phyloP scores from a whole-genome alignment of 169 alveolate genomes.

The Hammondia hammondi region DNA sequence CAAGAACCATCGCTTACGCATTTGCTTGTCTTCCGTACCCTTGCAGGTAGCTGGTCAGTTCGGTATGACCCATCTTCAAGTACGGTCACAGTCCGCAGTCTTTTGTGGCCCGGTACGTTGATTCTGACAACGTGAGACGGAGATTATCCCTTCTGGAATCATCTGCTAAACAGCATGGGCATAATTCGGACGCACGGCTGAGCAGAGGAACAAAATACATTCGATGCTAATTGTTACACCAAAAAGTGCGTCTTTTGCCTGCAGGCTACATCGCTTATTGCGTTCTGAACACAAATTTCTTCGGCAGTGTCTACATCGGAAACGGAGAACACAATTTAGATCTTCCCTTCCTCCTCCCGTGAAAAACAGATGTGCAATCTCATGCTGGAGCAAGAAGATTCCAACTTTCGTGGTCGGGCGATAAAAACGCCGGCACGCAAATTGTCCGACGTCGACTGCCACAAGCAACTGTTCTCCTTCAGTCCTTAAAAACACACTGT shows the following conservation, averaged over 20 bases:
- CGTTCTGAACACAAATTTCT: conserved; percentile 33
- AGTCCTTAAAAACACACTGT: too few relatives aligned
- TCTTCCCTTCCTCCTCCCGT: conserved; percentile 54
- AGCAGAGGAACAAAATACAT: too few relatives aligned
- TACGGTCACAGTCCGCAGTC: conserved; percentile 60
- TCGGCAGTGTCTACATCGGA: conserved; percentile 61
- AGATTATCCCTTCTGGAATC: too few relatives aligned
- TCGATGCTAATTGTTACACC: too few relatives aligned
- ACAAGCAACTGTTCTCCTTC: too few relatives aligned
- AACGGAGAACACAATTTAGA: conserved; percentile 56
- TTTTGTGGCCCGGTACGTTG: conserved; percentile 62
- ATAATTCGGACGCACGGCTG: too few relatives aligned
- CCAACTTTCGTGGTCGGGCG: too few relatives aligned
- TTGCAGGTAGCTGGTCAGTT: conserved; percentile 62
- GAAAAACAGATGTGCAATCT: neutral
- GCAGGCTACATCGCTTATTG: conserved; percentile 60
- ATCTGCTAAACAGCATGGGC: too few relatives aligned
- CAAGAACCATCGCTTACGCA: neutral
- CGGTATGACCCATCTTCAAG: conserved; percentile 56
- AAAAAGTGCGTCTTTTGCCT: neutral
- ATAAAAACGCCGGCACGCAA: too few relatives aligned
- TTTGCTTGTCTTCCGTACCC: neutral
- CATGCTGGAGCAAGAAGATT: too few relatives aligned
- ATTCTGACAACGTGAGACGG: too few relatives aligned
- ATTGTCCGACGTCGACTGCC: too few relatives aligned